phyloP scores from a whole-genome alignment of 1,284 basidiomycete species.

The Cerioporus squamosus region DNA sequence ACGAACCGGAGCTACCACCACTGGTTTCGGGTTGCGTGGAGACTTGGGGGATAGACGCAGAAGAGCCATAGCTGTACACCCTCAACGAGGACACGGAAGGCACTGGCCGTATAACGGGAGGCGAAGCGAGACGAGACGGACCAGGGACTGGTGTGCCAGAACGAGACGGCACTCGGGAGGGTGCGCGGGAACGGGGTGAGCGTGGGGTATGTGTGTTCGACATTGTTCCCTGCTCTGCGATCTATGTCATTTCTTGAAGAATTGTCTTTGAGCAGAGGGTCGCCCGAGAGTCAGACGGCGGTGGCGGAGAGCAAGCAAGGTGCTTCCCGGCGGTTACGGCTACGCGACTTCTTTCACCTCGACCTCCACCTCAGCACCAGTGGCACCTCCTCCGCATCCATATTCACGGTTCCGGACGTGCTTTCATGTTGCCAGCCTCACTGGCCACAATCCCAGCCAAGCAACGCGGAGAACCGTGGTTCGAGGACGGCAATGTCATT shows the following conservation, averaged over 20 bases:
- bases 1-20: constrained; percentile 66
- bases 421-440: constrained; percentile 3
- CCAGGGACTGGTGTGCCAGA: constrained; percentile 36
- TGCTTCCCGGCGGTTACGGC: constrained; percentile 8
- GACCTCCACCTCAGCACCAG: background rate
- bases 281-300: background rate
- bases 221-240: constrained; percentile 14
- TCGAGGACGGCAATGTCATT: constrained; percentile 63
- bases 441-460: constrained; percentile 10
- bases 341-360: background rate
- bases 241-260: constrained; percentile 6
- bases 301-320: constrained; percentile 4
- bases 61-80: constrained; percentile 34
- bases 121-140: constrained; percentile 30
- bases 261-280: background rate
- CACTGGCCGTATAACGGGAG: constrained; percentile 34
- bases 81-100: constrained; percentile 38
- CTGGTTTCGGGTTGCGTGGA: constrained; percentile 36
- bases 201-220: constrained; percentile 24
- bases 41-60: constrained; percentile 25
- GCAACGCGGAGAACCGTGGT: constrained; percentile 51
- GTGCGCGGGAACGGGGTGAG: constrained; percentile 30
- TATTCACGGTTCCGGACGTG: too few relatives aligned
- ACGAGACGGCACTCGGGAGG: constrained; percentile 38
- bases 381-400: background rate